phyloP scores from a whole-genome alignment of 208 protist genomes.

The Trypanosoma rangeli region DNA sequence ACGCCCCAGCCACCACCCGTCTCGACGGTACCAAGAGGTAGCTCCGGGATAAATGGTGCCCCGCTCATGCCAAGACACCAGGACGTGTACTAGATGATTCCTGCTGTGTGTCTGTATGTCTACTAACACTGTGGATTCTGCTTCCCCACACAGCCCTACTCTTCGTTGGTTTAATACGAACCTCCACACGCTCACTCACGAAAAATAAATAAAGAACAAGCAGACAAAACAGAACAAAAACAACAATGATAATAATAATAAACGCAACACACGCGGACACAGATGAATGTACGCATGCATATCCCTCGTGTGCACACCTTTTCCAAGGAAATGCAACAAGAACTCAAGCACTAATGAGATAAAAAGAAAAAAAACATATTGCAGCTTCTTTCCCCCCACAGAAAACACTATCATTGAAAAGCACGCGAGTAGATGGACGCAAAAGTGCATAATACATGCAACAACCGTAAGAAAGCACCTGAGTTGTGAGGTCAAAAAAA shows the following conservation, averaged over 20 bases:
- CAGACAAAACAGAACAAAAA: background rate
- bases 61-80: slow-evolving; percentile 16
- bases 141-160: background rate
- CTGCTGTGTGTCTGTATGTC: background rate
- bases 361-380: slow-evolving; percentile 25
- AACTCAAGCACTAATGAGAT: background rate
- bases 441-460: background rate
- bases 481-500: background rate
- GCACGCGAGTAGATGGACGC: background rate
- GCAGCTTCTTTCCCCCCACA: slow-evolving; percentile 7
- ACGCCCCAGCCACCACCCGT: slow-evolving; percentile 75
- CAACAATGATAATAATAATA: background rate
- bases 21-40: slow-evolving; percentile 46
- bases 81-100: background rate
- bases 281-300: background rate
- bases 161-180: background rate
- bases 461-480: too few species aligned
- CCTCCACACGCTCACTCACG: background rate
- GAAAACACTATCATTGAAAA: background rate
- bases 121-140: background rate
- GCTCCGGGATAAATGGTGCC: slow-evolving; percentile 33
- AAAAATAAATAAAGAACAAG: background rate
- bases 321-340: background rate
- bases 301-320: background rate
- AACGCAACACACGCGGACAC: too few species aligned